Evolutionary conservation across 2,329 filamentous ascomycete species (phyloP).

Genomic region (Colletotrichum magnum): DNA sequence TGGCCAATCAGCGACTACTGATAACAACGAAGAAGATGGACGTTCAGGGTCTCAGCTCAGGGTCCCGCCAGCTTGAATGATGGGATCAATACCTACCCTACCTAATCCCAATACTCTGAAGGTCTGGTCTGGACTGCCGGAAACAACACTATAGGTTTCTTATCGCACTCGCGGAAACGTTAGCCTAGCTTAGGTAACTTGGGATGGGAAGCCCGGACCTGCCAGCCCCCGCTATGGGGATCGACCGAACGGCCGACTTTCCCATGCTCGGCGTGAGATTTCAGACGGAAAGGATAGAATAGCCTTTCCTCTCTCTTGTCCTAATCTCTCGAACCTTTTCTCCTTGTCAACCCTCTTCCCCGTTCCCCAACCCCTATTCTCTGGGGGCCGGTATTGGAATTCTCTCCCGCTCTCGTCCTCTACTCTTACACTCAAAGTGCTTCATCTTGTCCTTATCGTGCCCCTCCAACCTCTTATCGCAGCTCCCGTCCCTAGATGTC

Average conservation of each 20-base stretch:
- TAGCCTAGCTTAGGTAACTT: constrained; percentile 4
- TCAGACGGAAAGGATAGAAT: background rate
- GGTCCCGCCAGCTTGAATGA: background rate
- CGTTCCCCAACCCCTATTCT: too few relatives aligned
- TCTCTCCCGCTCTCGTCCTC: background rate
- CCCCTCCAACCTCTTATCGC: constrained; percentile 24
- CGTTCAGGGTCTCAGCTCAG: constrained; percentile 33
- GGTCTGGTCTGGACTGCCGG: constrained; percentile 16
- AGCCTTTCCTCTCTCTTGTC: background rate
- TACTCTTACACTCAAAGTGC: background rate
- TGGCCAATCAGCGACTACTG: constrained; percentile 30
- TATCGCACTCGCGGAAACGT: constrained; percentile 27
- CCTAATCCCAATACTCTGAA: background rate
- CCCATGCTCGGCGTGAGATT: background rate
- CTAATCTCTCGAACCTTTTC: background rate
- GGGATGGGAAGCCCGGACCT: background rate
- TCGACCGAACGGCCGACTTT: constrained; percentile 19
- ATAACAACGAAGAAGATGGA: constrained; percentile 36
- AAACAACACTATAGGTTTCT: constrained; percentile 23
- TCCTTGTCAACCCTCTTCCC: background rate
- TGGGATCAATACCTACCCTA: too few relatives aligned
- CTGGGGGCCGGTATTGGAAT: too few relatives aligned
- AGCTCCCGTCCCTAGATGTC: background rate
- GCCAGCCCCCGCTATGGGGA: constrained; percentile 1
- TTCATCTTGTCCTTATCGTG: constrained; percentile 13